Conservation (phyloP, 78 protist genomes). For the Anaeramoeba flamelloides region DNA sequence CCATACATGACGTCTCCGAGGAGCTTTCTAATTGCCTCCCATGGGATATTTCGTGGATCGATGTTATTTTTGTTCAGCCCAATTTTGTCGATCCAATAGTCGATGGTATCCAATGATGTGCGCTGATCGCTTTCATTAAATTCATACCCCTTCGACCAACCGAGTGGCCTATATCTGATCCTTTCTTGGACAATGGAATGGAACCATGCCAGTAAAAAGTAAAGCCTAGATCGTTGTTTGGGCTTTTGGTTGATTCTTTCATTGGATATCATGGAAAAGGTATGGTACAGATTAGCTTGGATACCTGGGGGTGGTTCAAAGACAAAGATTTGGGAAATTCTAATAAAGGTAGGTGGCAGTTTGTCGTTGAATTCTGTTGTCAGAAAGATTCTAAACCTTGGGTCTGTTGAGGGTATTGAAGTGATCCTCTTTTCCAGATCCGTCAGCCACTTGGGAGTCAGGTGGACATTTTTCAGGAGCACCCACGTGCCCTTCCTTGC, state of each 20-base stretch:
- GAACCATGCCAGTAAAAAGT: slow-evolving; percentile 75
- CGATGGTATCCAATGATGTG: slow-evolving; percentile 36
- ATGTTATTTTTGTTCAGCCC: no score
- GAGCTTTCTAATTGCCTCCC: slow-evolving; percentile 40
- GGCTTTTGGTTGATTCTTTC: neutral
- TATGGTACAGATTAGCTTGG: slow-evolving; percentile 46
- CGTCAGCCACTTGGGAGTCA: slow-evolving; percentile 74
- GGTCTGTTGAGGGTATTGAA: no score
- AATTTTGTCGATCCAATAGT: slow-evolving; percentile 61
- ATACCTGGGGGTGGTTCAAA: slow-evolving; percentile 87
- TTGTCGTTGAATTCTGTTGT: slow-evolving; percentile 64
- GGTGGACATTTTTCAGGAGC: slow-evolving; percentile 86
- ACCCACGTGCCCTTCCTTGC: slow-evolving; percentile 59
- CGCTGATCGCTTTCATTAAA: slow-evolving; percentile 57
- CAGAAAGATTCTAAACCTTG: slow-evolving; percentile 66
- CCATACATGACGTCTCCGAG: slow-evolving; percentile 47
- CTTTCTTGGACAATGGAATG: slow-evolving; percentile 77
- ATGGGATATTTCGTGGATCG: slow-evolving; percentile 13
- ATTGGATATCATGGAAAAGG: slow-evolving; percentile 12
- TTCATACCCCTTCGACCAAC: slow-evolving; percentile 82
- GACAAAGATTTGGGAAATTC: slow-evolving; percentile 49
- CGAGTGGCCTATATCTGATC: slow-evolving; percentile 73
- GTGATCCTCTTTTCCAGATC: slow-evolving; percentile 67
- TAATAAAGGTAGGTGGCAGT: slow-evolving; percentile 63
- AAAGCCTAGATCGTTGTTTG: slow-evolving; percentile 54